These are phyloP conservation scores for Cudoniella acicularis DNA, from an alignment of 495 filamentous ascomycete species.

Conservation along the genomic window DNA sequence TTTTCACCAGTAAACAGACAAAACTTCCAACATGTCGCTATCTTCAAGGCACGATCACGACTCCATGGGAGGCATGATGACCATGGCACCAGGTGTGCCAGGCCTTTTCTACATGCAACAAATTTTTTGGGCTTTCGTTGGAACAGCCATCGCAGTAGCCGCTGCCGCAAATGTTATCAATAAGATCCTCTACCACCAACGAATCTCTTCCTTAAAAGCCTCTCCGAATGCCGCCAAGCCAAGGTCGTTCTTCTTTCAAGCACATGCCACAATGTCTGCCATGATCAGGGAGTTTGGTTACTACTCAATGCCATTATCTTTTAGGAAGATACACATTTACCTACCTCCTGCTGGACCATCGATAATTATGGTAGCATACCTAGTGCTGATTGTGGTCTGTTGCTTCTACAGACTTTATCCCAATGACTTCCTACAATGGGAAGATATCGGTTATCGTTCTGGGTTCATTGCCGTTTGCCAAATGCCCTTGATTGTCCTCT, in stretches of 20 bases:
- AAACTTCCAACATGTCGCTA: conserved; percentile 13
- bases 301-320: conserved; percentile 54
- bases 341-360: conserved; percentile 55
- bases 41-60: conserved; percentile 24
- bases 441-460: conserved; percentile 71
- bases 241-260: conserved; percentile 49
- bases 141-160: conserved; percentile 46
- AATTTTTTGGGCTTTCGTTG: conserved; percentile 59
- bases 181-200: conserved; percentile 17
- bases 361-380: conserved; percentile 49
- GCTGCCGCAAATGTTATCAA: conserved; percentile 48
- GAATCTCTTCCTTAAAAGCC: conserved; percentile 33
- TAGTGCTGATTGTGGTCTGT: conserved; percentile 56
- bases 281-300: conserved; percentile 63
- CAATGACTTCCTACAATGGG: conserved; percentile 45
- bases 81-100: conserved; percentile 44
- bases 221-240: conserved; percentile 53
- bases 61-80: conserved; percentile 38
- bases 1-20: neutral
- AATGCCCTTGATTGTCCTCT: conserved; percentile 70
- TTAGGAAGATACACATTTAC: conserved; percentile 38
- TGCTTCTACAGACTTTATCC: conserved; percentile 38
- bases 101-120: conserved; percentile 44
- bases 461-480: conserved; percentile 77
- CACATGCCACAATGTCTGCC: conserved; percentile 67